These are phyloP conservation scores for Erodium trifolium DNA, from an alignment of 441 rosid species.

Conservation along the genomic window DNA sequence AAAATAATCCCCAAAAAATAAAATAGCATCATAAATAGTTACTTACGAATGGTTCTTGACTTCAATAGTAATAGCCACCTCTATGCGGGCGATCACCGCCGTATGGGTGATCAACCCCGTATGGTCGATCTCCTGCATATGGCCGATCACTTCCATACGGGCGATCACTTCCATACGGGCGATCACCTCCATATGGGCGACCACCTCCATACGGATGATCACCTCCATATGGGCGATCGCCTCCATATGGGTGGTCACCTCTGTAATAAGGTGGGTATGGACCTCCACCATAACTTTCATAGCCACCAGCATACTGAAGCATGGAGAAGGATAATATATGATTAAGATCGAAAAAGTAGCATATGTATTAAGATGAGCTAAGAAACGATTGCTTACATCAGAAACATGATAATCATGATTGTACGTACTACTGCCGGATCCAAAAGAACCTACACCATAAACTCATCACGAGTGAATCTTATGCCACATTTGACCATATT, in stretches of 20 bases:
- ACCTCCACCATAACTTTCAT: constrained; percentile 9
- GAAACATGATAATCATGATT: constrained; percentile 37
- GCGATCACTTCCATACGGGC: too few species aligned
- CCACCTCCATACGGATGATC: too few species aligned
- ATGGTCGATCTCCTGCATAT: not conserved
- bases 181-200: too few species aligned
- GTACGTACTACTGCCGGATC: constrained; percentile 32
- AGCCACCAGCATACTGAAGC: constrained; percentile 31
- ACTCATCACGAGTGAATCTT: constrained; percentile 15
- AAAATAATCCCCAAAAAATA: not conserved
- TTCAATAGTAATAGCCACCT: constrained; percentile 33
- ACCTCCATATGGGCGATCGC: not conserved
- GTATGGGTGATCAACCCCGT: not conserved
- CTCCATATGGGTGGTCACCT: not conserved
- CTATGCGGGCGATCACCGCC: not conserved
- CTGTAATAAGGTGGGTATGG: constrained; percentile 32
- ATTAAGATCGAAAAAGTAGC: constrained; percentile 9
- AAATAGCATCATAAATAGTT: constrained; percentile 12
- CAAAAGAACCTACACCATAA: constrained; percentile 36
- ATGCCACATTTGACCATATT: constrained; percentile 12
- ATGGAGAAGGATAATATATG: constrained; percentile 16
- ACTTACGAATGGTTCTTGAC: constrained; percentile 28
- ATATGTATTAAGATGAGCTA: constrained; percentile 14
- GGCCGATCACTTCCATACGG: not conserved
- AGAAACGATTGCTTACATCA: constrained; percentile 35